Conservation (phyloP, 257 asterid genomes). For the Catharanthus roseus region DNA sequence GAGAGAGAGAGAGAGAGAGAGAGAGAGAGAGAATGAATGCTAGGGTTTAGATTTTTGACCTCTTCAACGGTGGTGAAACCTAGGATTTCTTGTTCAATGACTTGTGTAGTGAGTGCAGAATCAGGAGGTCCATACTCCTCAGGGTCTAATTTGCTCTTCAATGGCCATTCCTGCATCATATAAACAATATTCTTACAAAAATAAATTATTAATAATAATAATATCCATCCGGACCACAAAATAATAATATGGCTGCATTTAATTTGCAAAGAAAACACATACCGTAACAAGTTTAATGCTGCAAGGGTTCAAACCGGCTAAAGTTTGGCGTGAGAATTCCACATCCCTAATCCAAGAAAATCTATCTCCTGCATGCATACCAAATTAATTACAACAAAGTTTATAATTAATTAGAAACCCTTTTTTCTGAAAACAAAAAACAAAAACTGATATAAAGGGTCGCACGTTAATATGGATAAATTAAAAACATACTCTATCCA, state of each 20-base stretch:
- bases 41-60: conserved; percentile 27
- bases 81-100: conserved; percentile 41
- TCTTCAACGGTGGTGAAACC: conserved; percentile 52
- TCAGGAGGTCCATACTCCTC: conserved; percentile 66
- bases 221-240: too few relatives aligned
- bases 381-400: background rate
- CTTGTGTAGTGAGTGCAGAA: conserved; percentile 51
- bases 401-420: background rate
- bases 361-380: conserved; percentile 40
- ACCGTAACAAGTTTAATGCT: conserved; percentile 58
- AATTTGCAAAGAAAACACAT: background rate
- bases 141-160: conserved; percentile 70
- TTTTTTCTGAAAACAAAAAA: background rate
- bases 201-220: too few relatives aligned
- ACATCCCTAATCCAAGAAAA: conserved; percentile 70
- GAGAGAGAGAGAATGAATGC: background rate
- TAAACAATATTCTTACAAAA: too few relatives aligned
- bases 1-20: too few relatives aligned
- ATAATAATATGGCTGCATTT: too few relatives aligned
- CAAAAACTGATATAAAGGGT: background rate
- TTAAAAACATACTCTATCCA: too few relatives aligned
- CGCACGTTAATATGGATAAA: too few relatives aligned
- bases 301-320: conserved; percentile 65
- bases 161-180: conserved; percentile 61
- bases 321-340: conserved; percentile 71